Evolutionary conservation across 2,329 filamentous ascomycete genomes (phyloP).

Genomic region (Colletotrichum euphorbiae): DNA sequence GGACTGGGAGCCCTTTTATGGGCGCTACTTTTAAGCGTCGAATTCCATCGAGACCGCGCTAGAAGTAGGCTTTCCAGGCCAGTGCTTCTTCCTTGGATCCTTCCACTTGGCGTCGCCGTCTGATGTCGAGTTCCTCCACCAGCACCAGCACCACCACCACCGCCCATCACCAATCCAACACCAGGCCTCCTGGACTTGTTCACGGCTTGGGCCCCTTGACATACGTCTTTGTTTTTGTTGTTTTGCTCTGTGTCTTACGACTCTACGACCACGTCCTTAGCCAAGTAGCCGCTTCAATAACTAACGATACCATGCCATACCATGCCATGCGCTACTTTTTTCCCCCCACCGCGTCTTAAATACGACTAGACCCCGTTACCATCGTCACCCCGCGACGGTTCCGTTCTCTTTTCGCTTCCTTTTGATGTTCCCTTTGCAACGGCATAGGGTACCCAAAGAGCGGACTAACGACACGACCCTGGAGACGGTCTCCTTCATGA

Average conservation of each 20-base stretch:
- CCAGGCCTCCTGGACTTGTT: conserved; percentile 9
- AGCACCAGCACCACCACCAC: too few species aligned
- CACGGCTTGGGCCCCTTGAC: conserved; percentile 13
- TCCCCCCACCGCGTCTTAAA: not conserved
- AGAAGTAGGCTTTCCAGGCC: not conserved
- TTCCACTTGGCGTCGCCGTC: not conserved
- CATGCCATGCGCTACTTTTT: not conserved
- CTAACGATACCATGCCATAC: too few species aligned
- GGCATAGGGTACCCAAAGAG: too few species aligned
- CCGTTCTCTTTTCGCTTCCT: not conserved
- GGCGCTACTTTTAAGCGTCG: conserved; percentile 11
- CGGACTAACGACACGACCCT: not conserved
- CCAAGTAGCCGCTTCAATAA: conserved; percentile 1
- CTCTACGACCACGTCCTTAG: conserved; percentile 10
- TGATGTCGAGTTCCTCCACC: not conserved
- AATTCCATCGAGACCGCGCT: not conserved
- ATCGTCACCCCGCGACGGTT: not conserved
- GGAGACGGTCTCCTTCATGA: too few species aligned
- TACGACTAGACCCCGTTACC: not conserved
- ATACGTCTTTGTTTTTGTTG: conserved; percentile 16
- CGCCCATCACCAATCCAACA: not conserved
- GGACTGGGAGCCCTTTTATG: not conserved
- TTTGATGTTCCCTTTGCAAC: too few species aligned
- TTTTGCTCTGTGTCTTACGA: conserved; percentile 4
- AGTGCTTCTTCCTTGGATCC: too few species aligned